phyloP scores from a whole-genome alignment of 1,284 basidiomycete genomes.

The Ustilago esculenta region DNA sequence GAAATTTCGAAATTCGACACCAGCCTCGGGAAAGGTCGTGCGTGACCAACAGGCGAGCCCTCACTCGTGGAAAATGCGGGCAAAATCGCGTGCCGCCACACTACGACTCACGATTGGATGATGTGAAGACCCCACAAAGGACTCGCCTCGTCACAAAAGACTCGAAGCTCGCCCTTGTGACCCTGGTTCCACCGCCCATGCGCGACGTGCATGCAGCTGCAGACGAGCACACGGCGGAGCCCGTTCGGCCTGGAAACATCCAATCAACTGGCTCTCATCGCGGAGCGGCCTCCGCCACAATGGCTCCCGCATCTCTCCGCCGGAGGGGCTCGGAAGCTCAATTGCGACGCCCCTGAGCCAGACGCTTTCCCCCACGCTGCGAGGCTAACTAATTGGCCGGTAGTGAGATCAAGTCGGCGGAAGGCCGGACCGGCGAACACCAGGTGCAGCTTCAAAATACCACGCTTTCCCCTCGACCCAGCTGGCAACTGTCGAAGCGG shows the following conservation, averaged over 20 bases:
- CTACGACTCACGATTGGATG: neutral
- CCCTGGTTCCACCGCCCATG: too few relatives aligned
- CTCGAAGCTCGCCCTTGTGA: too few relatives aligned
- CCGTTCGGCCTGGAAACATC: neutral
- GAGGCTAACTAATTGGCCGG: conserved; percentile 13
- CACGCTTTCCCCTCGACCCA: too few relatives aligned
- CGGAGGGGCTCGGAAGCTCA: conserved; percentile 19
- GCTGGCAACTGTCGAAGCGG: too few relatives aligned
- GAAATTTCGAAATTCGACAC: too few relatives aligned
- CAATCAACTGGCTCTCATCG: conserved; percentile 16
- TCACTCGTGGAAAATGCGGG: neutral
- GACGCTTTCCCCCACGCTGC: neutral
- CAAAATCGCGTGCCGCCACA: conserved; percentile 10
- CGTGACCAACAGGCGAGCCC: neutral
- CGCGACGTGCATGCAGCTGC: conserved; percentile 3
- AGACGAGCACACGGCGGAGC: conserved; percentile 2
- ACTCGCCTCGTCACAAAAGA: too few relatives aligned
- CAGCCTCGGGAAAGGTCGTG: conserved; percentile 1
- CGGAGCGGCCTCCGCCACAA: conserved; percentile 5
- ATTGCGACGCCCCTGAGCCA: neutral
- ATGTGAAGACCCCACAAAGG: neutral
- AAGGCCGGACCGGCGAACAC: conserved; percentile 16
- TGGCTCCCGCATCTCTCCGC: conserved; percentile 13
- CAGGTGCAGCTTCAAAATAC: too few relatives aligned
- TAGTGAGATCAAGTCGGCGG: neutral